Base-by-base conservation (phyloP, 176 grass and related monocot species). In the Alloteropsis semialata region DNA sequence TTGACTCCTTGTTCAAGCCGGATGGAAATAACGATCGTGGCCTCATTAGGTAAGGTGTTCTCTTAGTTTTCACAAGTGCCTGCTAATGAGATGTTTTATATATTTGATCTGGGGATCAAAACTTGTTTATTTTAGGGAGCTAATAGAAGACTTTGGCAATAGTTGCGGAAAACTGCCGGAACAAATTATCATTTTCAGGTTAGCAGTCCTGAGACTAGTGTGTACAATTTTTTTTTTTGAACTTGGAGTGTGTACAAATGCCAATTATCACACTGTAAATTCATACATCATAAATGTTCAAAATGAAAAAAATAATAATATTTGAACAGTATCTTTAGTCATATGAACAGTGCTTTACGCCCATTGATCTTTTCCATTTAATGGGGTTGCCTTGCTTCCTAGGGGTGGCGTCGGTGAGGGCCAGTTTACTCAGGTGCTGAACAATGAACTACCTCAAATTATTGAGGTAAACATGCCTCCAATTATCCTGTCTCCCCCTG, bases 371-470 rank as follows among this genome's bases (percentile, higher is more conserved):
- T 41, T 41, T 41, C 39, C 39, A 41, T 9, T 41, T 41, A 41
- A 8, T 41, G 8, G 5, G 8, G 4, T 21, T 11, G 3, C 58
- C 19, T 34, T 61, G 11, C 34, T 59, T 74, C 21, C 27, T 74
- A 92, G 93, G 80, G 88, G 87, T 80, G 90, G 93, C 22, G 93
- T 95, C 59, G 73, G 85, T 25, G 90, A 92, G 81, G 27, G 74
- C 51, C 85, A 92, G 56, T 95, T 95, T 78, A 86, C 59, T 55
- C 75, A 90, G 39, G 90, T 88, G 43, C 78, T 95, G 34, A 82
- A 90, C 64, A 77, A 53, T 55, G 93, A 95, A 64, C 75, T 90
- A 42, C 37, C 57, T 38, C 85, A 92, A 41, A 86, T 95, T 38
- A 86, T 90, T 34, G 8, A 95, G 85, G 90, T 95, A 51, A 75